These are phyloP conservation scores for Amanita polypyramis DNA, from an alignment of 768 basidiomycete species.

Conservation along the genomic window DNA sequence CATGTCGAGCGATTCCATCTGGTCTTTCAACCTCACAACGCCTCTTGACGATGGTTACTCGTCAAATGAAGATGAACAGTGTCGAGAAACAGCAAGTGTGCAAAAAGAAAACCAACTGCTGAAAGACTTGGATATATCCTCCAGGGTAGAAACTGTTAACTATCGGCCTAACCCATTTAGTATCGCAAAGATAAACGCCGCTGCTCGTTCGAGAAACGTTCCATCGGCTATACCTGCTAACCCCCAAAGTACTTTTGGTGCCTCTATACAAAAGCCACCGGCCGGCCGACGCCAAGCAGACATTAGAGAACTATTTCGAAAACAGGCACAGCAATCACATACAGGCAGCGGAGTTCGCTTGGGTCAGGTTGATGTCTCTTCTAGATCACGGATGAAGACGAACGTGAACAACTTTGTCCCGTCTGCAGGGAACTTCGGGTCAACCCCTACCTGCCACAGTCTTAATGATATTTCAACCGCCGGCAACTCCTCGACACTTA, in stretches of 20 bases:
- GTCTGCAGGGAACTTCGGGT: not conserved
- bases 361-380: not conserved
- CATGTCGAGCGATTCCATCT: slow-evolving; percentile 2
- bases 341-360: not conserved
- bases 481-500: not conserved
- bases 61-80: not conserved
- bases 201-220: slow-evolving; percentile 25
- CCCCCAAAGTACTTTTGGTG: not conserved
- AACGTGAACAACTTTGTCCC: not conserved
- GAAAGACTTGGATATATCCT: slow-evolving; percentile 49
- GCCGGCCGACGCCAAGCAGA: not conserved
- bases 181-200: slow-evolving; percentile 73
- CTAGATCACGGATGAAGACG: no score
- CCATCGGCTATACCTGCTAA: not conserved
- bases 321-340: not conserved
- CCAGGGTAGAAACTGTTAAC: slow-evolving; percentile 46
- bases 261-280: not conserved
- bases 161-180: slow-evolving; percentile 75
- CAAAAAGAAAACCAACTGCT: slow-evolving; percentile 19
- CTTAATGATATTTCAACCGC: not conserved
- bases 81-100: slow-evolving; percentile 2
- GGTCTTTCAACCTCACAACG: slow-evolving; percentile 4
- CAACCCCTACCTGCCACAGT: not conserved
- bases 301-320: not conserved
- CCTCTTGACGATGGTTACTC: not conserved